Conservation (phyloP, 306 rosid species). For the Cucurbita moschata region DNA sequence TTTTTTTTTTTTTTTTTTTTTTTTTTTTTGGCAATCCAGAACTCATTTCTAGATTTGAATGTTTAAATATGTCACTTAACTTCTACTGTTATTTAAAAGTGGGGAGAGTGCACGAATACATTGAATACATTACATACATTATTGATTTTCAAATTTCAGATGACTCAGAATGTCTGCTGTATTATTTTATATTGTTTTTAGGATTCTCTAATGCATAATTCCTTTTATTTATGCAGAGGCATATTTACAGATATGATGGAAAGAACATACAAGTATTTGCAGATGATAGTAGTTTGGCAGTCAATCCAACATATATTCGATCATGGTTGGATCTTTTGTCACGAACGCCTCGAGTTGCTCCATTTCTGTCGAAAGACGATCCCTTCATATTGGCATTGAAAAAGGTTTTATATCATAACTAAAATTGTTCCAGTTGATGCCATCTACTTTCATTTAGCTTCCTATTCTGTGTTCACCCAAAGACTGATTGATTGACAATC, state of each 20-base stretch:
- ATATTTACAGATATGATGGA: slow-evolving; percentile 77
- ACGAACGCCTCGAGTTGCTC: slow-evolving; percentile 85
- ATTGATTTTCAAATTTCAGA: not conserved
- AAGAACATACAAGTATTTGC: slow-evolving; percentile 65
- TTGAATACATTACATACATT: not conserved
- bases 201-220: slow-evolving; percentile 3
- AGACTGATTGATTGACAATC: not conserved
- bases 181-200: not conserved
- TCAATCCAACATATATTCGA: slow-evolving; percentile 75
- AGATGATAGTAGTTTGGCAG: slow-evolving; percentile 68
- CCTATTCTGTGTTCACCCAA: not conserved
- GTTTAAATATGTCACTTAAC: not conserved
- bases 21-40: not conserved
- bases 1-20: not conserved
- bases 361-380: slow-evolving; percentile 72
- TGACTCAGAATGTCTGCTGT: not conserved
- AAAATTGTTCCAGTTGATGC: not conserved
- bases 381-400: slow-evolving; percentile 64
- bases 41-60: not conserved
- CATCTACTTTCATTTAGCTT: not conserved
- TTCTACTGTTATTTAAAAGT: not conserved
- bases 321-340: slow-evolving; percentile 87
- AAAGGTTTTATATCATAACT: slow-evolving; percentile 44
- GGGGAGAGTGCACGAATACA: not conserved
- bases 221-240: slow-evolving; percentile 53